Base-by-base conservation (phyloP, 441 rosid species). In the Arabidopsis hybrid region DNA sequence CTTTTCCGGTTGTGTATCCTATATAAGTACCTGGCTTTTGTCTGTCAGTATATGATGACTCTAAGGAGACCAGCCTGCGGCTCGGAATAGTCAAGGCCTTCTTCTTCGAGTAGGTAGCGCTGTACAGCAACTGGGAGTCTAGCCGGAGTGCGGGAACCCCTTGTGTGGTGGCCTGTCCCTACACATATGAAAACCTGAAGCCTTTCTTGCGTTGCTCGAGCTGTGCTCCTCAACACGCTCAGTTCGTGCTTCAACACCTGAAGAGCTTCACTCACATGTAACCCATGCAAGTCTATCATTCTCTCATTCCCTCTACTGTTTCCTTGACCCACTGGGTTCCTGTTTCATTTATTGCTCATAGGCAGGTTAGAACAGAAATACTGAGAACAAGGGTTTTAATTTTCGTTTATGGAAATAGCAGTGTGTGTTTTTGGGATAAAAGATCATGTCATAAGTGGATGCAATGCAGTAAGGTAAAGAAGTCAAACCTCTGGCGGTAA, bases 121-220 rank as follows among this genome's bases (percentile, higher is more conserved):
- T 93, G 98, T 43, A 95, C 91, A 69, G 97, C 95, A 53, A 89
- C 77, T 2, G 99, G 99, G 59, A 95, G 99, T 66, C 98, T 85
- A 35, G 96, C 91, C 0, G 93, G 92, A 18, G 99, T 91, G 42
- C 94, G 91, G 13, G 95, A 75, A 53, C 99, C 99, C 58, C 91
- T 86, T 36, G 97, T 88, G 84, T 95, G 96, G 78, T 95, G 98
- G 8, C 98, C 98, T 2, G 98, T 91, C 40, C 99, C 99, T n/a
- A 95, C 99, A 39, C 91, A 91, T 73, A 95, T 89, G 78, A 87
- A 90, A 43, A 95, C 88, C 76, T 89, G 98, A 69, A 95, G 84
- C 39, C 91, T 92, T 84, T 92, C 93, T 46, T 88, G 93, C 1
- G 91, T 84, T 55, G 90, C 91, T 56, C 86, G 77, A 51, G 93